Evolutionary conservation across 2,329 filamentous ascomycete species (phyloP), one percentile per base, ranked within the genome.

Genomic region (Paraphaeosphaeria minitans): DNA sequence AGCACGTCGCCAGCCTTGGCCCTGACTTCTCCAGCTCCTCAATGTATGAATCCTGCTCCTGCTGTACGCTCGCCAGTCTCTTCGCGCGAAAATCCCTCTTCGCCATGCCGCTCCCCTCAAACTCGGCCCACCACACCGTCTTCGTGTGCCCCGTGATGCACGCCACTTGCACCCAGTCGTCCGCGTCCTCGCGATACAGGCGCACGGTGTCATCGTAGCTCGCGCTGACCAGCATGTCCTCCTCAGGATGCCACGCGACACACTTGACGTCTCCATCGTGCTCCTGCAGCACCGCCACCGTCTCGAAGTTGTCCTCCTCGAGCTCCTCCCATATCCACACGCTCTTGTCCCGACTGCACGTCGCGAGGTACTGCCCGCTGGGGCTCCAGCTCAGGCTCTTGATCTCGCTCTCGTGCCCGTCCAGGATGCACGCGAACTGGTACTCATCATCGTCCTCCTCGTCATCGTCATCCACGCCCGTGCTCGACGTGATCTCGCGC

Each of bases 271-370:
- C 95, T 22, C 91, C 93, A 48, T 93, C 90, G 75, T 99, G 95
- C 78, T 98, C 95, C 77, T 91, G 92, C 70, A 98, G 83, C 54
- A 98, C 94, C 0, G 94, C 95, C 16, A 98, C 88, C 1, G 95
- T 98, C 83, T 99, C 95, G 81, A 93, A 98, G 75, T 98, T 95
- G 75, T 97, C 94, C 56, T 96, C 93, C 16, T 89, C 90, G 55
- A 97, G 85, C 75, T 98, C 95, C 78, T 99, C 95, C 95, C 95
- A 99, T 68, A 99, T 92, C 95, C 95, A 99, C 19, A 98, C 92
- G 16, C 87, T 90, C 80, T 98, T 98, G 76, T 99, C 95, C 50
- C 95, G 85, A 54, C 88, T 91, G 77, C 93, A 97, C 0, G 93
- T 97, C 6, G 95, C 95, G 4, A 99, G 84, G 68, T 92, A 88